Evolutionary conservation across 306 rosid genomes (phyloP), one percentile per base, ranked within the genome.

Genomic region (Astragalus membranaceus): DNA sequence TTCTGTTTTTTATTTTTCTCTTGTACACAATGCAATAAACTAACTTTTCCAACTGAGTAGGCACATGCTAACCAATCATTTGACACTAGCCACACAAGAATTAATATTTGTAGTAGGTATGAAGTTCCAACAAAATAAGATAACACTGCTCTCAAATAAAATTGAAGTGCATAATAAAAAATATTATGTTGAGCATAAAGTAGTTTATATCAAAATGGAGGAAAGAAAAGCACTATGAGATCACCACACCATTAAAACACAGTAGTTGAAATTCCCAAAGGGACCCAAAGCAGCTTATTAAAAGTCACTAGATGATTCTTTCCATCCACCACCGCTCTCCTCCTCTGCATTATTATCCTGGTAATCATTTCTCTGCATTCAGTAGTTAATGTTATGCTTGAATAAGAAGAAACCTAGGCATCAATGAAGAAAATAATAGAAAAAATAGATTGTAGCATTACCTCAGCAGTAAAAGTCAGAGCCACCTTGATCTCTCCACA

Each of bases 401-500:
- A 67, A 39, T 55, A 29, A 4, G 11, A 14, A 63, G 1, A 42
- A 64, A 39, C n/a, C 1, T 15, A 57, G 33, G 37, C 65, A 72
- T 29, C 53, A 3, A 72, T 64, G 63, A 58, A 49, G 20, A 72
- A 47, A 64, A 13, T 60, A 43, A 32, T 43, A 16, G 41, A 53
- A 53, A 30, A 39, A 32, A 5, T 5, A 54, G 15, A 39, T 30
- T 73, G 5, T 17, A 59, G 39, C 30, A 51, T 72, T 72, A 83
- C 87, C 87, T 75, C 74, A 37, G 74, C 8, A 32, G 70, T 79
- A 44, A 83, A 83, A 79, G 74, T 83, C 46, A 83, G 81, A 77
- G 79, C 79, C 35, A 83, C 81, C 76, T 53, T 83, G 50, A 83
- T 72, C 76, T 83, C 87, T 29, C 87, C 82, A 43, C 82, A 50